Conservation (phyloP, 345 rosid species). For the Eucalyptus erythrocorys region DNA sequence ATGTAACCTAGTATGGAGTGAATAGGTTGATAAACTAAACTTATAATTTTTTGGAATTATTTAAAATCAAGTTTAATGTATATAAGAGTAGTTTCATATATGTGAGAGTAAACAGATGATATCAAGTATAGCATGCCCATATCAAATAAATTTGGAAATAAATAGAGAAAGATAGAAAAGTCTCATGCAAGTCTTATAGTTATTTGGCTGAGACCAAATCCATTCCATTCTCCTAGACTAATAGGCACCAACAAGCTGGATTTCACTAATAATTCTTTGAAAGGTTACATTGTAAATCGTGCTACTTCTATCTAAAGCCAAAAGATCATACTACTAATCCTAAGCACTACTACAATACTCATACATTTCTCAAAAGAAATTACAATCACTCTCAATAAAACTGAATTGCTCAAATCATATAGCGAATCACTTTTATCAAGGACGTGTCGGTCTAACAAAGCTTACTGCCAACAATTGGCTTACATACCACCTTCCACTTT, state of each 20-base stretch:
- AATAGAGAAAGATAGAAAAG: too few species aligned
- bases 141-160: too few species aligned
- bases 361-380: too few species aligned
- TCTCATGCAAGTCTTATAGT: fast-evolving
- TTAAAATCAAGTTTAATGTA: neutral
- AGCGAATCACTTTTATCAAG: too few species aligned
- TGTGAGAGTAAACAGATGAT: neutral
- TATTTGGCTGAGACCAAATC: neutral
- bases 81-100: neutral
- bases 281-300: too few species aligned
- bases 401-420: too few species aligned
- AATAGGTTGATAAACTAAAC: neutral
- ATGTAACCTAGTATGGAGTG: neutral
- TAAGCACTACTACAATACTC: neutral
- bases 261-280: too few species aligned
- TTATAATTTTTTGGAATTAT: neutral
- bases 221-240: neutral
- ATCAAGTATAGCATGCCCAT: neutral
- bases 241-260: fast-evolving
- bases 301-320: too few species aligned
- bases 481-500: too few species aligned
- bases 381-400: too few species aligned
- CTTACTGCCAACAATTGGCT: too few species aligned
- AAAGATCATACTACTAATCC: neutral
- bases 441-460: too few species aligned